Conservation (phyloP, 331 rosid genomes). For the Dryas integrifolia region DNA sequence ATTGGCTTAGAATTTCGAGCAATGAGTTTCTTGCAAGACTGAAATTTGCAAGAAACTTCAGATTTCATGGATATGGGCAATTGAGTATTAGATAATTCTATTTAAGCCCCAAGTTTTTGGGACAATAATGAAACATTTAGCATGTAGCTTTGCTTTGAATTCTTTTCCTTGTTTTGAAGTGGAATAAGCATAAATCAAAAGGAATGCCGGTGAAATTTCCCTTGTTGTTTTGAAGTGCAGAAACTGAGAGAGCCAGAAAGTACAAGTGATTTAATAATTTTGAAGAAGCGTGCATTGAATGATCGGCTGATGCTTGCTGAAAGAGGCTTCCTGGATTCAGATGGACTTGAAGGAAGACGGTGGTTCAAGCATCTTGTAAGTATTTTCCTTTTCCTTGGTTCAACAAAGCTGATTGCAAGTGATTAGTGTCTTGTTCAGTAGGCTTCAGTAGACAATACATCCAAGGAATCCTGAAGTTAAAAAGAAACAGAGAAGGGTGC, state of each 20-base stretch:
- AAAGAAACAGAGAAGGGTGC: not conserved
- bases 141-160: not conserved
- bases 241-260: slow-evolving; percentile 45
- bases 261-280: slow-evolving; percentile 25
- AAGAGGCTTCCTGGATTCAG: slow-evolving; percentile 71
- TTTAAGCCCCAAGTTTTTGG: too few relatives aligned
- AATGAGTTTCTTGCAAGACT: too few relatives aligned
- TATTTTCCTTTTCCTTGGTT: slow-evolving; percentile 13
- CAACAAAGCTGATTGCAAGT: not conserved
- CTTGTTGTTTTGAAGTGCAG: slow-evolving; percentile 36
- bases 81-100: too few relatives aligned
- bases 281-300: slow-evolving; percentile 68
- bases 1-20: too few relatives aligned
- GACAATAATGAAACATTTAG: too few relatives aligned
- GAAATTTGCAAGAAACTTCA: too few relatives aligned
- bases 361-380: slow-evolving; percentile 95
- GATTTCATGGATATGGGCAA: too few relatives aligned
- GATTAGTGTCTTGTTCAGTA: not conserved
- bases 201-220: not conserved
- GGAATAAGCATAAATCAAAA: not conserved
- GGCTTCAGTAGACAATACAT: not conserved
- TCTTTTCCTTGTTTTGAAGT: not conserved
- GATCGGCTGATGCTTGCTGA: slow-evolving; percentile 77
- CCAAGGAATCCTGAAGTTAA: not conserved
- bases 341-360: slow-evolving; percentile 54